A percentile compares a stretch with the other conserved stretches of the same genome.
These are phyloP conservation scores for Xylaria sp. DNA, from an alignment of 2,329 filamentous ascomycete species.

Conservation along the genomic window DNA sequence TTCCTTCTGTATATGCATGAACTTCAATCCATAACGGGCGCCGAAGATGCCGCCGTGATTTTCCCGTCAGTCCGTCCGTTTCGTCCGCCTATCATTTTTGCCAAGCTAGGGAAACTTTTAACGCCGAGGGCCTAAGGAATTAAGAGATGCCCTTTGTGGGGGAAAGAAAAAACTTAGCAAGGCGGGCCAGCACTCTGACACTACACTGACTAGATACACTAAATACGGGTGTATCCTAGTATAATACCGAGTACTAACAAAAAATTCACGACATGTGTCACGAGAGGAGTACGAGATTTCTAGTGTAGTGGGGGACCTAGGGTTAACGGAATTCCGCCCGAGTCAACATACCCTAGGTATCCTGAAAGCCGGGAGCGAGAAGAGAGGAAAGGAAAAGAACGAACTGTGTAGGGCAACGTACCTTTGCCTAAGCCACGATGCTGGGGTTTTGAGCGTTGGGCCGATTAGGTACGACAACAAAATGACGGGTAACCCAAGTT, in stretches of 20 bases:
- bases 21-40: neutral
- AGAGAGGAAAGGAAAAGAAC: neutral
- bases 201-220: neutral
- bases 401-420: neutral
- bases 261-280: neutral
- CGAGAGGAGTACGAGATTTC: slow-evolving; percentile 17
- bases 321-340: slow-evolving; percentile 17
- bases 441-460: slow-evolving; percentile 11
- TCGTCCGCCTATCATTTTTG: neutral
- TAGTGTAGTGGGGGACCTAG: neutral
- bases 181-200: neutral
- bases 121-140: slow-evolving; percentile 27
- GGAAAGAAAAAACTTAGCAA: neutral
- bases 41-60: neutral
- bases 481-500: neutral
- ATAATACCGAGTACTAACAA: neutral
- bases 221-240: neutral
- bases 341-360: slow-evolving; percentile 13
- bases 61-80: neutral
- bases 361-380: slow-evolving; percentile 13
- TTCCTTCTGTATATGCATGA: neutral
- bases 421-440: slow-evolving; percentile 14
- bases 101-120: slow-evolving; percentile 13
- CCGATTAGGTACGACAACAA: neutral
- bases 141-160: slow-evolving; percentile 25